phyloP scores from a whole-genome alignment of 176 grass and related monocot genomes.

The Saccharum spontaneum region DNA sequence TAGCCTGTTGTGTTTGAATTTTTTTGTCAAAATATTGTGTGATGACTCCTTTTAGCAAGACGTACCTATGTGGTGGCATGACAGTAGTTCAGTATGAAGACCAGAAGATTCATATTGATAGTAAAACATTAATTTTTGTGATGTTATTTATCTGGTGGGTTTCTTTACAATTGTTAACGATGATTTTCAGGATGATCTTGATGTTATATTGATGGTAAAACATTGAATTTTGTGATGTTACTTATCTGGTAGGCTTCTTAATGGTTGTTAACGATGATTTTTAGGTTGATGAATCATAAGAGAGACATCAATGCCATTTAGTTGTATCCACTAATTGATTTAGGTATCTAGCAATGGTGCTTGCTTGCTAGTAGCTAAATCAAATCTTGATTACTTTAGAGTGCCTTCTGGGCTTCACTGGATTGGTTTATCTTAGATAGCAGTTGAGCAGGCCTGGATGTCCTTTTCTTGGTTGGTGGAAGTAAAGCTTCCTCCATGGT shows the following conservation, averaged over 20 bases:
- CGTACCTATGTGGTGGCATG: too few relatives aligned
- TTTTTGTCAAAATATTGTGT: background rate
- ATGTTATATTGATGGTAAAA: background rate
- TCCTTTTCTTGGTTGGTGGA: constrained; percentile 29
- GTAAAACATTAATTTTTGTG: background rate
- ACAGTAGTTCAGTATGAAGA: background rate
- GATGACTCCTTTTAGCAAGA: background rate
- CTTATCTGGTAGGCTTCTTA: background rate
- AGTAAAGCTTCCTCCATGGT: background rate
- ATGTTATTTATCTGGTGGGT: background rate
- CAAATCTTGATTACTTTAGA: background rate
- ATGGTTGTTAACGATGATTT: background rate
- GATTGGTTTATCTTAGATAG: background rate
- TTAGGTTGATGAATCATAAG: background rate
- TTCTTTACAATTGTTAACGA: background rate
- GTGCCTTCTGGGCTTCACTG: background rate
- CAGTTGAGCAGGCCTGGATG: constrained; percentile 2
- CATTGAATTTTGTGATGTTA: background rate
- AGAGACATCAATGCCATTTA: background rate
- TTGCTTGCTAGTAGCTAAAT: constrained; percentile 3
- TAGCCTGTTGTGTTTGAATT: background rate
- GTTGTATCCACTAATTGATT: background rate
- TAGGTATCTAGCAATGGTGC: background rate
- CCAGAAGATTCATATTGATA: background rate
- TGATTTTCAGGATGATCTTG: background rate